Evolutionary conservation across 345 rosid genomes (phyloP), one percentile per base, ranked within the genome.

Genomic region (Gossypium thurberi): DNA sequence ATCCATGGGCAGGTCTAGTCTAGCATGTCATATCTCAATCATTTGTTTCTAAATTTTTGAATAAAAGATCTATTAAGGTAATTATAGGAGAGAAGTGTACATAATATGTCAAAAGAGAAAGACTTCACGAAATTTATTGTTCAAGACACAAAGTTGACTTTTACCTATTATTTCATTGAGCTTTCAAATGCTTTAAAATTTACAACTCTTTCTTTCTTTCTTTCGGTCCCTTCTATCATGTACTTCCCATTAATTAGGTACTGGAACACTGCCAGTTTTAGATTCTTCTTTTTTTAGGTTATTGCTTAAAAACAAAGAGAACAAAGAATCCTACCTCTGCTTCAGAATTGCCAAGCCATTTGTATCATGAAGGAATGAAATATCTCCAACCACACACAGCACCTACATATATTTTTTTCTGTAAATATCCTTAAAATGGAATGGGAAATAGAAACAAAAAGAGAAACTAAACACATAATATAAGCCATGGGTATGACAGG

Each of bases 291-390:
- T 12, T 60, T 26, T 14, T 0, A 59, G 65, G 28, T 60, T 60
- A 59, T 14, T 60, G 9, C 65, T 60, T 12, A 60, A 28, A 12
- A 26, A 26, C 65, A 26, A 1, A 23, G 8, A 40, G 59, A 20
- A 55, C 20, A 10, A 43, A 67, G 50, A 55, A 42, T 42, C 59
- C 12, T 80, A 94, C 98, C 96, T 94, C 77, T 86, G 87, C 48
- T 82, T 90, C 73, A 91, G 82, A 77, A 91, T 80, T 56, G 96
- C 85, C 87, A 94, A 85, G 77, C 95, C 98, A 81, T 94, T 94
- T 75, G 98, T 90, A 81, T 94, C 98, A 84, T 94, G 93, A 78
- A 94, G 96, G 86, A 91, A 91, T 78, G 98, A 94, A 74, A 94
- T 75, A 83, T 94, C 98, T 25, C 98, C 98, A 64, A 91, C 78